Evolutionary conservation across 2,329 filamentous ascomycete species (phyloP).

Genomic region (Keithomyces neogunnii): DNA sequence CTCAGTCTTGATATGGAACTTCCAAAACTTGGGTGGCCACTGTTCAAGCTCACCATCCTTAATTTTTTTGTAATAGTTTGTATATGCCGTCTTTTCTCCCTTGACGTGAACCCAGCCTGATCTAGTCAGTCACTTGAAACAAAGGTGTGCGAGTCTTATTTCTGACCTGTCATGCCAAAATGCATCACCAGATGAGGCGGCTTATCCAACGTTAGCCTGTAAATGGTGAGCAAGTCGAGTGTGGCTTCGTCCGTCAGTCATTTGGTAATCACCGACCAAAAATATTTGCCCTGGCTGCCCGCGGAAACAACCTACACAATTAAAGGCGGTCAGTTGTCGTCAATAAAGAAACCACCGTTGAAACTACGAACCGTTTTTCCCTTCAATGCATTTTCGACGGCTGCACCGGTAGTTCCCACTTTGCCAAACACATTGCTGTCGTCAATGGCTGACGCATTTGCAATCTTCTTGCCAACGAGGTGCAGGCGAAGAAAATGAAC

Average conservation of each 20-base stretch:
- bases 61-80: conserved; percentile 70
- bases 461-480: conserved; percentile 76
- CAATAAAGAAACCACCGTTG: not conserved
- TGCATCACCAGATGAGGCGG: conserved; percentile 86
- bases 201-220: conserved; percentile 51
- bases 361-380: conserved; percentile 52
- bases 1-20: conserved; percentile 66
- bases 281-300: conserved; percentile 92
- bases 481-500: conserved; percentile 78
- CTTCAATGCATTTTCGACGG: conserved; percentile 64
- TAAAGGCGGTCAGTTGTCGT: not conserved
- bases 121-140: conserved; percentile 3
- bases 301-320: conserved; percentile 45
- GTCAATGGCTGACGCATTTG: conserved; percentile 61
- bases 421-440: conserved; percentile 88
- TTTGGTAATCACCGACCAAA: conserved; percentile 50
- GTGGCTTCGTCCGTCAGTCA: not conserved
- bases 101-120: conserved; percentile 80
- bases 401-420: conserved; percentile 67
- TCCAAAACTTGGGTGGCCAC: conserved; percentile 89
- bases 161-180: conserved; percentile 60
- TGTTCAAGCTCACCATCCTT: conserved; percentile 46
- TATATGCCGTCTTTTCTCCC: conserved; percentile 68
- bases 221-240: not conserved
- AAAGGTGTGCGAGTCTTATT: not conserved